Base-by-base conservation (phyloP, 2,329 filamentous ascomycete species). In the Diaporthe amygdali region DNA sequence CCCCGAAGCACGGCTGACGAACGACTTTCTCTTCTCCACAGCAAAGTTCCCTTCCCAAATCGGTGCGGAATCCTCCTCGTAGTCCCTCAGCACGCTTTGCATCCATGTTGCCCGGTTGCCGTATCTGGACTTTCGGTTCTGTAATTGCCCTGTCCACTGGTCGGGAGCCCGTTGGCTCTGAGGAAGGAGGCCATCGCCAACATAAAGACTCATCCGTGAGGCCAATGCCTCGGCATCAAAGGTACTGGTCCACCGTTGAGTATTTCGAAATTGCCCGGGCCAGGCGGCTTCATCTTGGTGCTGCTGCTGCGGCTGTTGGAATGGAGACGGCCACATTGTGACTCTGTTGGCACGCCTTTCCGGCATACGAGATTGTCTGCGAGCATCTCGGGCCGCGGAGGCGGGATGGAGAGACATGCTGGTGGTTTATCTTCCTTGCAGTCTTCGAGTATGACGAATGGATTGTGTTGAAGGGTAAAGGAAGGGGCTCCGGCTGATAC, bases 141-240 rank as follows among this genome's bases (percentile, higher is more conserved):
- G 52, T 27, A 20, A 32, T 46, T 74, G 70, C 1, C 74, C 74
- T 14, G 72, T 51, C 73, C 73, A 75, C n/a, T 71, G 51, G 22
- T 71, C 71, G 3, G 66, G 70, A 1, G 25, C 51, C 39, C 49
- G 27, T 22, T 73, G 72, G 15, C 59, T 46, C 30, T 63, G 66
- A 7, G 74, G 74, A 17, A 75, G 73, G 2, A 75, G 73, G 0
- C 68, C 66, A 63, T 75, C 69, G 55, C 74, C 74, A 49, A 74
- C 74, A 34, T 74, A 72, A 46, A 73, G 39, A 55, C 74, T 75
- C 74, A 75, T 74, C 51, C 73, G 71, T 22, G 70, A 68, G 49
- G 74, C 74, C 56, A 72, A 72, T 17, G 72, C 74, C 70, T 75
- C 74, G 14, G 70, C 69, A 32, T 75, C 74, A 63, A 74, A 75